Conservation (phyloP, 495 filamentous ascomycete species). For the Xylaria longipes region DNA sequence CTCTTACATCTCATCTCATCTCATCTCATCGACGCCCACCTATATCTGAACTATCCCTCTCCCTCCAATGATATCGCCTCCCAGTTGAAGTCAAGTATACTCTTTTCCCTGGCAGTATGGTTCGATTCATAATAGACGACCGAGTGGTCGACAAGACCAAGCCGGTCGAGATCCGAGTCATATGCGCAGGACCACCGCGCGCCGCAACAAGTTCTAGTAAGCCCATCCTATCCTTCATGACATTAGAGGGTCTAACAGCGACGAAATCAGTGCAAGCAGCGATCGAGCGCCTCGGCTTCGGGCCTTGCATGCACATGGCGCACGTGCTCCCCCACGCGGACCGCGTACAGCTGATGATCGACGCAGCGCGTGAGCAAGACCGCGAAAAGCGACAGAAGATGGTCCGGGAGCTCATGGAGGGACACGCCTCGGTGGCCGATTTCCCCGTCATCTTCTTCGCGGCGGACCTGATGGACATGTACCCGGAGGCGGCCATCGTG, state of each 20-base stretch:
- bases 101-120: background rate
- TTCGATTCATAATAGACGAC: slow-evolving; percentile 20
- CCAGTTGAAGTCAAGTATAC: background rate
- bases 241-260: slow-evolving; percentile 9
- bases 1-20: background rate
- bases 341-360: slow-evolving; percentile 27
- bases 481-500: slow-evolving; percentile 41
- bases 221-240: slow-evolving; percentile 10
- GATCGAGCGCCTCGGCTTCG: slow-evolving; percentile 29
- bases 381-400: slow-evolving; percentile 33
- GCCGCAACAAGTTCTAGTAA: slow-evolving; percentile 15
- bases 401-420: slow-evolving; percentile 26
- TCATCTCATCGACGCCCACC: background rate
- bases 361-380: slow-evolving; percentile 31
- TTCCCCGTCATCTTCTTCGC: slow-evolving; percentile 36
- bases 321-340: background rate
- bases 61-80: background rate
- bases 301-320: slow-evolving; percentile 37
- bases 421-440: slow-evolving; percentile 35
- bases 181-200: slow-evolving; percentile 38
- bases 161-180: slow-evolving; percentile 27
- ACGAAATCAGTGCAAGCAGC: slow-evolving; percentile 35
- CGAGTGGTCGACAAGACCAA: slow-evolving; percentile 11
- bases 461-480: slow-evolving; percentile 47
- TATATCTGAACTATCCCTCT: background rate